Evolutionary conservation across 2,329 filamentous ascomycete genomes (phyloP), one percentile per base, ranked within the genome.

Genomic region (Epichloe festucae): DNA sequence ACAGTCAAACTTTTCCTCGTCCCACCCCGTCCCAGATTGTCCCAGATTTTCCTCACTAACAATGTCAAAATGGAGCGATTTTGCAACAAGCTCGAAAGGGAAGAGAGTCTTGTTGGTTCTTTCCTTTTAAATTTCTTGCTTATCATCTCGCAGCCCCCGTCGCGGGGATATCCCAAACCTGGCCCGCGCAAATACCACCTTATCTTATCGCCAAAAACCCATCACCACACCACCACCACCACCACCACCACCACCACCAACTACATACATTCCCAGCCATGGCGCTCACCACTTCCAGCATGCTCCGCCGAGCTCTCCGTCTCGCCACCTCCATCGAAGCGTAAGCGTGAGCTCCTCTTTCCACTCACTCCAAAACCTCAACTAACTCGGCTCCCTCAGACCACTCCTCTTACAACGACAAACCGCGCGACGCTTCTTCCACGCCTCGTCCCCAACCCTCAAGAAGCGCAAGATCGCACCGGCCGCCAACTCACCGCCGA

Each of bases 381-480:
- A 49, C 35, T 10, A 8, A 27, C 23, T 27, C 23, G 2, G 7
- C 23, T 27, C 19, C 36, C 19, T 2, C 50, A 39, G n/a, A 35
- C 27, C 35, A 41, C 17, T n/a, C 48, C 46, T 38, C 45, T 23
- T 17, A 17, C 44, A 23, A 43, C 47, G 45, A 27, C 44, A 52
- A 35, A 10, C 45, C 50, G 35, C 10, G 42, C 67, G 66, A 3
- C 34, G 55, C 41, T 67, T 71, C 58, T 67, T 71, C 58, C 62
- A 56, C 57, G 59, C 59, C 39, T 64, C 63, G 7, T 34, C 58
- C 2, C 19, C 54, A 0, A 56, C 65, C 39, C 53, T 61, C 45
- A 73, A 72, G 62, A 72, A 72, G 61, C 65, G 64, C 59, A 71
- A 68, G 52, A 61, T 65, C 45, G 59, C 65, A 3, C 52, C 61